Conservation (phyloP, 2,329 filamentous ascomycete species). For the Aureobasidium zeae region DNA sequence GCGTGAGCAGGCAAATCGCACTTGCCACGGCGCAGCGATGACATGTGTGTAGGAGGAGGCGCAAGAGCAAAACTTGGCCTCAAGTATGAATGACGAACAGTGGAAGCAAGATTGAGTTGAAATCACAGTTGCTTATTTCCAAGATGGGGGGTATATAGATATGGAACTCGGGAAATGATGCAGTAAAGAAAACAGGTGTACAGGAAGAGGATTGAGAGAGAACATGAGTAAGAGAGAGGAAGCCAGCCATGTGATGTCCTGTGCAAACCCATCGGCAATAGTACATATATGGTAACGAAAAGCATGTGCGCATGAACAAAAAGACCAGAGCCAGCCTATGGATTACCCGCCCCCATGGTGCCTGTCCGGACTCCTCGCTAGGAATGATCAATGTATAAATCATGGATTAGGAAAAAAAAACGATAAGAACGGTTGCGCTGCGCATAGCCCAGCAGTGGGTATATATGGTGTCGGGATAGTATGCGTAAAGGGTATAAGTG, state of each 20-base stretch:
- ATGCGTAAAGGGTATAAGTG: not conserved
- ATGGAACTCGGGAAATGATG: slow-evolving; percentile 1
- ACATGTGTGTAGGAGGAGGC: too few relatives aligned
- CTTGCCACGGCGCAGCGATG: too few relatives aligned
- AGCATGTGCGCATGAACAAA: not conserved
- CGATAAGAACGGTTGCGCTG: not conserved
- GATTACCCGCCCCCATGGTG: slow-evolving; percentile 10
- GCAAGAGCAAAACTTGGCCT: too few relatives aligned
- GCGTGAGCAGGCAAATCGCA: too few relatives aligned
- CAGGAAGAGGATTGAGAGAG: slow-evolving; percentile 1
- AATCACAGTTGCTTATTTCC: slow-evolving; percentile 7
- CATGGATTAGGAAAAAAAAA: not conserved
- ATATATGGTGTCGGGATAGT: not conserved
- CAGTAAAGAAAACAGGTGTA: not conserved
- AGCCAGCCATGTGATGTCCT: slow-evolving; percentile 11
- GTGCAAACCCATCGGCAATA: slow-evolving; percentile 7
- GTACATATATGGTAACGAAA: slow-evolving; percentile 3
- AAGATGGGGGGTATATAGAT: slow-evolving; percentile 11
- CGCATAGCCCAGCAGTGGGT: not conserved
- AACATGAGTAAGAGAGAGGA: slow-evolving; percentile 5
- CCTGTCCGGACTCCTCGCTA: slow-evolving; percentile 15
- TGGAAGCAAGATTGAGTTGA: too few relatives aligned
- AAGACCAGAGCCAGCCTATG: slow-evolving; percentile 10
- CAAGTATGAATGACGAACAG: too few relatives aligned
- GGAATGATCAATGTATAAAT: slow-evolving; percentile 7